phyloP scores from a whole-genome alignment of 208 protist genomes.

The Acanthamoeba sp. region DNA sequence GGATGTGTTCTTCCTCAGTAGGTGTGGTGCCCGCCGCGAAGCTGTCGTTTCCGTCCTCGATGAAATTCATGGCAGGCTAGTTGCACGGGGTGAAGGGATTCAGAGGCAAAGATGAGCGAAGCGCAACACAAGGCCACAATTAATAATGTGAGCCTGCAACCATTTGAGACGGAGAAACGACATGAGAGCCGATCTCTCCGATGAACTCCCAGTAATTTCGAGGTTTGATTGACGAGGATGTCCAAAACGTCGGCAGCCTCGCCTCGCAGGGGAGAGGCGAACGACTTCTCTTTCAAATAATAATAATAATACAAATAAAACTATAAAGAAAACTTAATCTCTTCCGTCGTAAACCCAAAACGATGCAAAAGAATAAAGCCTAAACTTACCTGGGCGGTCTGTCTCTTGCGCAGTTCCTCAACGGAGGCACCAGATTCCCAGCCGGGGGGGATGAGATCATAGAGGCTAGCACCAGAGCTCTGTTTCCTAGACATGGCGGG shows the following conservation, averaged over 20 bases:
- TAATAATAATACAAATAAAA: too few species aligned
- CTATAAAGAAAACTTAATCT: too few species aligned
- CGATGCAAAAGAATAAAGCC: too few species aligned
- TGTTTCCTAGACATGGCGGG: not conserved
- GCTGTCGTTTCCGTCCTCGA: not conserved
- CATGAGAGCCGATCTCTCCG: not conserved
- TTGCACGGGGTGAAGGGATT: too few species aligned
- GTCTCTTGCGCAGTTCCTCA: conserved; percentile 23
- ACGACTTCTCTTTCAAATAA: not conserved
- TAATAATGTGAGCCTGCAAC: too few species aligned
- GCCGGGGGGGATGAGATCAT: conserved; percentile 43
- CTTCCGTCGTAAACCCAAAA: too few species aligned
- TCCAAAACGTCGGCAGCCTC: not conserved
- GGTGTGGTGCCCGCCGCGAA: not conserved
- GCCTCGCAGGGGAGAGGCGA: not conserved
- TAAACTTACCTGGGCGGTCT: not conserved
- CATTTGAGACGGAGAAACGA: not conserved
- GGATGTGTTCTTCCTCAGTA: not conserved
- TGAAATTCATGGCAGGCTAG: conserved; percentile 5
- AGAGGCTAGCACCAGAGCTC: not conserved
- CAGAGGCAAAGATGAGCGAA: not conserved
- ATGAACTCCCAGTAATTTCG: too few species aligned
- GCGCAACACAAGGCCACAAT: not conserved
- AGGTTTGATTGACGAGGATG: not conserved
- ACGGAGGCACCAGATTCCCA: conserved; percentile 70